These are phyloP conservation scores for Brassica incana DNA, from an alignment of 345 rosid species.

Conservation along the genomic window DNA sequence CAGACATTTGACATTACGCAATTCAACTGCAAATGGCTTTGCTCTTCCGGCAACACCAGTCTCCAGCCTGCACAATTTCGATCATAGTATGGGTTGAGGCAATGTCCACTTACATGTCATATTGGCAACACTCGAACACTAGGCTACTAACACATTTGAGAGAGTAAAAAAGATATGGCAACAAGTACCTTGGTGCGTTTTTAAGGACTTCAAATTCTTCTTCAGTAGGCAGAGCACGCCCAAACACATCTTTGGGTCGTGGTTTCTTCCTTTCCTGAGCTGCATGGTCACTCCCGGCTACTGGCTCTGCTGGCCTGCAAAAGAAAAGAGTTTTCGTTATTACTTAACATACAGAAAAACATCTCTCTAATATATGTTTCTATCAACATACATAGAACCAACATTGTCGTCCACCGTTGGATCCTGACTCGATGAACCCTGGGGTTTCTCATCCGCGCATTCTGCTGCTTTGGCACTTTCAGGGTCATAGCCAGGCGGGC, in stretches of 20 bases:
- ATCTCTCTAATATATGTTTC: neutral
- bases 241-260: conserved; percentile 93
- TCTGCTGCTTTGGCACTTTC: conserved; percentile 99
- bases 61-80: conserved; percentile 60
- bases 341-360: neutral
- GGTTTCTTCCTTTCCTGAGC: conserved; percentile 69
- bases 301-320: conserved; percentile 42
- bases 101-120: conserved; percentile 1
- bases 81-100: neutral
- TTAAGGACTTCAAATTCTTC: conserved; percentile 83
- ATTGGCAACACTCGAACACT: neutral
- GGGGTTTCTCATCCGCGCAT: conserved; percentile 53
- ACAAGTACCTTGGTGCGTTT: conserved; percentile 76
- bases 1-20: conserved; percentile 88
- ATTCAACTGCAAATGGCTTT: conserved; percentile 91
- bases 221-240: conserved; percentile 93
- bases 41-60: conserved; percentile 79
- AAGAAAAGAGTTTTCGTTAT: neutral
- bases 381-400: conserved; percentile 45
- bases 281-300: conserved; percentile 28
- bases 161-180: neutral
- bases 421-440: conserved; percentile 35
- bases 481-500: conserved; percentile 92
- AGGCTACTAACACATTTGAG: neutral
- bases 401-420: conserved; percentile 35